A percentile compares a stretch with the other conserved stretches of the same genome.
phyloP scores from a whole-genome alignment of 441 rosid genomes.

The Hura crepitans region DNA sequence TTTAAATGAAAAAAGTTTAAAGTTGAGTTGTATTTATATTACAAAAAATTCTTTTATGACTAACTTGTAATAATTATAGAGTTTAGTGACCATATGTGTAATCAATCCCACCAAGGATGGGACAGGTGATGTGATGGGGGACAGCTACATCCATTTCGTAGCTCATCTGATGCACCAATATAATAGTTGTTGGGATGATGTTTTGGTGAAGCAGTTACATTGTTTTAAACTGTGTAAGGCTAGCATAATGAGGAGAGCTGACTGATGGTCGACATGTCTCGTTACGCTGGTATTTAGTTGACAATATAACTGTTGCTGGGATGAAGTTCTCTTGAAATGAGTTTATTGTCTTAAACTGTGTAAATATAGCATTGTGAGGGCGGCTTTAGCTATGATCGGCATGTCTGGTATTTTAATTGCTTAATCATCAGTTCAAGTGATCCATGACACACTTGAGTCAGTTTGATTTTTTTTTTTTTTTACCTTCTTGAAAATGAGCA shows the following conservation, averaged over 20 bases:
- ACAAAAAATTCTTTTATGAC: too few relatives aligned
- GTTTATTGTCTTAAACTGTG: background rate
- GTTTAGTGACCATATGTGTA: too few relatives aligned
- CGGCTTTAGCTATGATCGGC: background rate
- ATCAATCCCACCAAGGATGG: too few relatives aligned
- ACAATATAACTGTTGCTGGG: background rate
- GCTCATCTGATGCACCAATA: background rate
- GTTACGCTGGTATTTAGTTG: background rate
- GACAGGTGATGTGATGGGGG: background rate
- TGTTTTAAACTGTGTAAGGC: too few relatives aligned
- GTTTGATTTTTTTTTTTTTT: background rate
- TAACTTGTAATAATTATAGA: too few relatives aligned
- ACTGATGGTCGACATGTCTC: background rate
- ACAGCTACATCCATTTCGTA: background rate
- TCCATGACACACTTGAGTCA: background rate
- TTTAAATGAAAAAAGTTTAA: too few relatives aligned
- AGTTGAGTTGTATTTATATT: too few relatives aligned
- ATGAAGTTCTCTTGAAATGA: background rate
- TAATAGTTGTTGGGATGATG: background rate
- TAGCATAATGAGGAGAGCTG: background rate
- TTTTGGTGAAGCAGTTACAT: background rate
- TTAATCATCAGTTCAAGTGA: background rate
- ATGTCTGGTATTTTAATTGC: background rate
- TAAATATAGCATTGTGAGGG: background rate
- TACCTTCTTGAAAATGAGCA: too few relatives aligned